phyloP scores from a whole-genome alignment of 2,329 filamentous ascomycete species.

The Hymenoscyphus fructigenus region DNA sequence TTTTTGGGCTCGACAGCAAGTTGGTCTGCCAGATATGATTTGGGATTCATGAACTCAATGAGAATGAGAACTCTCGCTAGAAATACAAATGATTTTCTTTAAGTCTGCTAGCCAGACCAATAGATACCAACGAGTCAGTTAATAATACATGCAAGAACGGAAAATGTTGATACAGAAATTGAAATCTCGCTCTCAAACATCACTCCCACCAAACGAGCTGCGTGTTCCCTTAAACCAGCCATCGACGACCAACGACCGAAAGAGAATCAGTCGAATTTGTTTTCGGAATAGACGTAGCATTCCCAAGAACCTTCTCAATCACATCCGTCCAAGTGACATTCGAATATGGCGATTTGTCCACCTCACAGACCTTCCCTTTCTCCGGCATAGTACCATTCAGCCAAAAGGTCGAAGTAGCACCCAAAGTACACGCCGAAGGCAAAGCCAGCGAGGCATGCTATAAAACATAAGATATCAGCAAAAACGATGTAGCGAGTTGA shows the following conservation, averaged over 20 bases:
- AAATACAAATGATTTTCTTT: not conserved
- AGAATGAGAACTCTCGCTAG: not conserved
- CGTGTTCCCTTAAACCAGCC: not conserved
- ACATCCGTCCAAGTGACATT: constrained; percentile 7
- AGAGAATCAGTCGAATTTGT: not conserved
- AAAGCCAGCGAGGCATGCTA: constrained; percentile 2
- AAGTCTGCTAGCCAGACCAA: not conserved
- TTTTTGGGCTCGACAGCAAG: not conserved
- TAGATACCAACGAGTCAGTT: too few relatives aligned
- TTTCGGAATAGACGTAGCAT: not conserved
- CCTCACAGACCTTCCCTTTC: not conserved
- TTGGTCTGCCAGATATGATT: not conserved
- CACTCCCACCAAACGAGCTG: not conserved
- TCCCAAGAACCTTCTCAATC: not conserved
- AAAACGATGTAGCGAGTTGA: not conserved
- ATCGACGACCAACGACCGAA: not conserved
- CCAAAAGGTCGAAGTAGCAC: not conserved
- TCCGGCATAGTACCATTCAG: not conserved
- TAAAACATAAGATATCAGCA: not conserved
- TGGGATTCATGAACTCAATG: not conserved
- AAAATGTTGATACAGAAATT: not conserved
- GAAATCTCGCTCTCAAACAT: not conserved
- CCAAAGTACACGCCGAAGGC: not conserved
- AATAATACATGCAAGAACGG: not conserved
- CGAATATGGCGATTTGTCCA: not conserved